Evolutionary conservation across 1,139 yeast species (phyloP).

Genomic region (Debaryomyces sp.): DNA sequence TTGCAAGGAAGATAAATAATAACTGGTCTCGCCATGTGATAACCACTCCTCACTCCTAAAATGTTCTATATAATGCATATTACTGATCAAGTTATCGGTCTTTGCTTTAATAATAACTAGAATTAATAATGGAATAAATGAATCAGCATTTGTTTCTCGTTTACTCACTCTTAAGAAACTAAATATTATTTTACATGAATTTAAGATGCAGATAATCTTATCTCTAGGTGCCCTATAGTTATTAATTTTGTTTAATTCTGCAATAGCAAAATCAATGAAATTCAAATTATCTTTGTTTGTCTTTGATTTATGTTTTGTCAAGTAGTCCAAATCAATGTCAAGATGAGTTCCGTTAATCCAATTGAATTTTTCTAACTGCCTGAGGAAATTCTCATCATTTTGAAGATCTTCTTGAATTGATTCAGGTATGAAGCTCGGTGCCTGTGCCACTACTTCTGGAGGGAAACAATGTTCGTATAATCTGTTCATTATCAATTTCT

Average conservation of each 20-base stretch:
- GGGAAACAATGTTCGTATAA: constrained; percentile 79
- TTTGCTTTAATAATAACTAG: constrained; percentile 74
- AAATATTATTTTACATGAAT: constrained; percentile 90
- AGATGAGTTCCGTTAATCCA: constrained; percentile 83
- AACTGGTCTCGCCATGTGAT: constrained; percentile 79
- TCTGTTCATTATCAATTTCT: constrained; percentile 88
- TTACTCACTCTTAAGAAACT: constrained; percentile 77
- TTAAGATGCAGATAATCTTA: constrained; percentile 86
- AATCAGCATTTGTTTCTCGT: constrained; percentile 83
- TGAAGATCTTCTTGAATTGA: constrained; percentile 55
- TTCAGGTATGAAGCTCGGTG: constrained; percentile 46
- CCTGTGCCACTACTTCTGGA: constrained; percentile 59
- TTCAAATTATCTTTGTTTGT: constrained; percentile 43
- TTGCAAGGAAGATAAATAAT: constrained; percentile 82
- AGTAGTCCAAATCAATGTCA: constrained; percentile 60
- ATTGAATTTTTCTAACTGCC: constrained; percentile 64
- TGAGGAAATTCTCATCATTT: constrained; percentile 58
- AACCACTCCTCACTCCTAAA: constrained; percentile 76
- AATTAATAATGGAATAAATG: constrained; percentile 84
- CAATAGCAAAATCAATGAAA: constrained; percentile 71
- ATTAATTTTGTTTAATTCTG: constrained; percentile 75
- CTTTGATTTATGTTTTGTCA: constrained; percentile 20
- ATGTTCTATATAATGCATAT: constrained; percentile 80
- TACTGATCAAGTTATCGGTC: constrained; percentile 66
- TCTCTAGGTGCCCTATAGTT: constrained; percentile 92